Evolutionary conservation across 768 basidiomycete genomes (phyloP).

Genomic region (Lanmaoa pseudosensibilis): DNA sequence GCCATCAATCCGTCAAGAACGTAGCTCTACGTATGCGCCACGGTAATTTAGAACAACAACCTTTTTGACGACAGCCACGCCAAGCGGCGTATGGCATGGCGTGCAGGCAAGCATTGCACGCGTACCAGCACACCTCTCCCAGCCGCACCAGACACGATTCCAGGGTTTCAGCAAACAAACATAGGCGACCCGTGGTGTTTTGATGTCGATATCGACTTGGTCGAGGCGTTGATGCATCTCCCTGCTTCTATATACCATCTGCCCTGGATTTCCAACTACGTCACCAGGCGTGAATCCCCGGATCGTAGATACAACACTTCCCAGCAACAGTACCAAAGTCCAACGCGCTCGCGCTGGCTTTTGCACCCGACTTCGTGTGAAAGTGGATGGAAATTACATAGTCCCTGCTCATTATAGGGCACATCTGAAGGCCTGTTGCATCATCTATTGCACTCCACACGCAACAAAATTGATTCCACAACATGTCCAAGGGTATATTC

Average conservation of each 20-base stretch:
- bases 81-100: not conserved
- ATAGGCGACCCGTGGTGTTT: not conserved
- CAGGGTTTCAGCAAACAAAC: not conserved
- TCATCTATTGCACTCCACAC: not conserved
- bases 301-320: not conserved
- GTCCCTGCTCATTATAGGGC: no score
- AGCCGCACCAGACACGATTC: constrained; percentile 2
- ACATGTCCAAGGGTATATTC: not conserved
- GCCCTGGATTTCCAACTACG: not conserved
- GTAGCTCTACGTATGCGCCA: not conserved
- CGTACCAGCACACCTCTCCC: not conserved
- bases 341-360: not conserved
- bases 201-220: constrained; percentile 1
- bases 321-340: not conserved
- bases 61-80: constrained; percentile 1
- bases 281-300: not conserved
- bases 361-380: not conserved
- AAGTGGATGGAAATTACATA: not conserved
- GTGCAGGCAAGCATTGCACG: not conserved
- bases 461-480: not conserved
- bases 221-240: not conserved
- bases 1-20: not conserved
- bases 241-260: not conserved
- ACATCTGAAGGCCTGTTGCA: no score
- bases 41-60: constrained; percentile 23